A percentile compares a stretch with the other conserved stretches of the same genome.
phyloP scores from a whole-genome alignment of 495 filamentous ascomycete genomes.

The Lasiosphaeriaceae sp. region DNA sequence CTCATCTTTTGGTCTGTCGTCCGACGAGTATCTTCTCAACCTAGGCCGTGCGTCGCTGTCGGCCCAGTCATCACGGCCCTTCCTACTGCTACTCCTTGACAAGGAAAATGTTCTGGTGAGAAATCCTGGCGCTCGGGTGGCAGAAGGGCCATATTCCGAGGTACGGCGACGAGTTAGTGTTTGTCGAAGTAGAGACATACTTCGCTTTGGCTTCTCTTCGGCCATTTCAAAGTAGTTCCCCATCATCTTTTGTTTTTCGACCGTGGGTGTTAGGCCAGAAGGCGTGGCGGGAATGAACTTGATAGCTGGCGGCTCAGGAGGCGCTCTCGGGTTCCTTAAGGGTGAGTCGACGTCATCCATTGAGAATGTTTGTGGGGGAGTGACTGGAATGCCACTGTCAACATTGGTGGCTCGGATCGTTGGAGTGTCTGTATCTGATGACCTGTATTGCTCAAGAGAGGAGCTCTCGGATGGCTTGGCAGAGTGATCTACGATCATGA shows the following conservation, averaged over 20 bases:
- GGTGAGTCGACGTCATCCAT: conserved; percentile 60
- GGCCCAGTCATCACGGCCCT: conserved; percentile 1
- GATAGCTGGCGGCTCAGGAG: conserved; percentile 60
- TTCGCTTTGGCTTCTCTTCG: conserved; percentile 36
- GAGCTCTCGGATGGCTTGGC: conserved; percentile 35
- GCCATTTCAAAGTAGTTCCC: conserved; percentile 43
- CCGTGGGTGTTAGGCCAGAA: conserved; percentile 46
- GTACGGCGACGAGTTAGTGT: conserved; percentile 54
- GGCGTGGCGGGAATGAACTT: conserved; percentile 75
- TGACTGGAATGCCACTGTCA: conserved; percentile 39
- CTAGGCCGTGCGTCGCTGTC: conserved; percentile 30
- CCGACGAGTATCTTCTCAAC: conserved; percentile 30
- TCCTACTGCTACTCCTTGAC: conserved; percentile 21
- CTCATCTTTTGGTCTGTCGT: conserved; percentile 43
- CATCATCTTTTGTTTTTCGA: conserved; percentile 53
- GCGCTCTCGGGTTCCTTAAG: conserved; percentile 69
- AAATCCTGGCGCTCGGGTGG: conserved; percentile 40
- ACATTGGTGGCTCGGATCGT: conserved; percentile 33
- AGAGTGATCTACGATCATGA: conserved; percentile 72
- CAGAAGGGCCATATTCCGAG: conserved; percentile 45
- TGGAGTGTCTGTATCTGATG: conserved; percentile 17
- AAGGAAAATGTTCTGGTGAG: conserved; percentile 43
- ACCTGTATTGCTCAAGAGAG: conserved; percentile 19
- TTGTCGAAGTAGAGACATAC: conserved; percentile 54
- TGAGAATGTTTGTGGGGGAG: conserved; percentile 45